Evolutionary conservation across 768 basidiomycete genomes (phyloP).

Genomic region (Xerocomellus chrysenteron): DNA sequence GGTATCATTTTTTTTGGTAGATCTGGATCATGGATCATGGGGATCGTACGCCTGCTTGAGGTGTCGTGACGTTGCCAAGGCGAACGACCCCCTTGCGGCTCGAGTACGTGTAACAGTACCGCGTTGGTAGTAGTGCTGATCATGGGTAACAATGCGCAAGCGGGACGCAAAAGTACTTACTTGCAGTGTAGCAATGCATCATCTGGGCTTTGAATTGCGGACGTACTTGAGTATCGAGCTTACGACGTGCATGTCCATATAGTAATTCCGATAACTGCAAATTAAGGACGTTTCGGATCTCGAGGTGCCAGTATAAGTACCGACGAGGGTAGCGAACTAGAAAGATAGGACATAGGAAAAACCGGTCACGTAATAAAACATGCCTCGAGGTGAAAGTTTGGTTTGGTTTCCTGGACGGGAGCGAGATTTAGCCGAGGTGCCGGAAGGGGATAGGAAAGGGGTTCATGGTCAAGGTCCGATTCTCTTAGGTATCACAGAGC

Average conservation of each 20-base stretch:
- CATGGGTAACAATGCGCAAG: background rate
- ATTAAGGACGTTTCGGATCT: constrained; percentile 9
- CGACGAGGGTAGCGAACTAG: background rate
- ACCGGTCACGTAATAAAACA: constrained; percentile 5
- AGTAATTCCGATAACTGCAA: background rate
- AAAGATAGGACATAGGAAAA: background rate
- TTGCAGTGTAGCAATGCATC: background rate
- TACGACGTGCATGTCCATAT: background rate
- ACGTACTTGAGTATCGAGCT: background rate
- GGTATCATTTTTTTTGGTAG: background rate
- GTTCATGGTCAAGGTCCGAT: constrained; percentile 2
- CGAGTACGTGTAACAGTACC: background rate
- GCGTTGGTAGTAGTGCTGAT: too few species aligned
- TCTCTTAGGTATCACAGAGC: constrained; percentile 1
- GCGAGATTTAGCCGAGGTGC: constrained; percentile 9
- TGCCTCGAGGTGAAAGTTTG: background rate
- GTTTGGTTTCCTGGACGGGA: constrained; percentile 4
- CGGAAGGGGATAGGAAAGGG: constrained; percentile 2
- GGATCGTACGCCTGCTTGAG: background rate
- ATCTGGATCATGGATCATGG: background rate
- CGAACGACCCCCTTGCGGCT: background rate
- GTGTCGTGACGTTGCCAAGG: constrained; percentile 1
- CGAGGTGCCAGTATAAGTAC: background rate
- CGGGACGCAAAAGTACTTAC: background rate
- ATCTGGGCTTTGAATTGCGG: background rate